Percentiles rank a stretch among this genome's conserved stretches.
Evolutionary conservation across 345 rosid species (phyloP).

Genomic region (Gossypium raimondii): DNA sequence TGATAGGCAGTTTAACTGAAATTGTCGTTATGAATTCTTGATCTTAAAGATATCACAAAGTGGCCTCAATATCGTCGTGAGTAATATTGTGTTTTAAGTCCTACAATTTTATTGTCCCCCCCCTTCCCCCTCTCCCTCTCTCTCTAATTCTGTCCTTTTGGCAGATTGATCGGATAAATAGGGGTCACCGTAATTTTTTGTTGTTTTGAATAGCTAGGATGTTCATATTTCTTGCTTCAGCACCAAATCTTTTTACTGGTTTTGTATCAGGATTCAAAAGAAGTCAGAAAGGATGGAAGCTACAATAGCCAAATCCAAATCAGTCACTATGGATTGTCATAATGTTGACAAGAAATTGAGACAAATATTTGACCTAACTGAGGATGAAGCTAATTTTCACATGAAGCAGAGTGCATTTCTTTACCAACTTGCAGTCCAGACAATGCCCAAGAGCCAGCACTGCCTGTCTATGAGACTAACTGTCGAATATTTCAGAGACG

Average conservation of each 20-base stretch:
- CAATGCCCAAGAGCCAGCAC: conserved; percentile 92
- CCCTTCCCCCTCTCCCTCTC: too few relatives aligned
- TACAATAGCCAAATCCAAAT: conserved; percentile 24
- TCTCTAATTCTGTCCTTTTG: neutral
- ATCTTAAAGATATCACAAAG: neutral
- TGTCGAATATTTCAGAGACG: conserved; percentile 76
- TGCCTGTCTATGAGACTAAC: conserved; percentile 33
- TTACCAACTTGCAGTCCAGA: conserved; percentile 84
- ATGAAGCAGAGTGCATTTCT: conserved; percentile 32
- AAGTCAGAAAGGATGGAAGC: conserved; percentile 64
- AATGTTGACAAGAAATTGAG: conserved; percentile 91
- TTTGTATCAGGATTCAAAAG: conserved; percentile 51
- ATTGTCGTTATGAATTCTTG: neutral
- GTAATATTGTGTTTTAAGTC: neutral
- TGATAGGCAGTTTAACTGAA: neutral
- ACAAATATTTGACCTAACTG: conserved; percentile 83
- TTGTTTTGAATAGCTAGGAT: neutral
- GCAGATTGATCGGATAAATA: conserved; percentile 4
- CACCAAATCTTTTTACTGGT: conserved; percentile 14
- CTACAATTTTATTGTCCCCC: neutral
- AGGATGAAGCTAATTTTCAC: conserved; percentile 88
- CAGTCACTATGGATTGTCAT: conserved; percentile 66
- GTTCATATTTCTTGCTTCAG: neutral
- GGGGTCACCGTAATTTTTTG: neutral
- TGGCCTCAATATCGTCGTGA: neutral